A percentile compares a stretch with the other conserved stretches of the same genome.
Conservation (phyloP, 2,329 filamentous ascomycete genomes). For the Atkinsonella texensis region DNA sequence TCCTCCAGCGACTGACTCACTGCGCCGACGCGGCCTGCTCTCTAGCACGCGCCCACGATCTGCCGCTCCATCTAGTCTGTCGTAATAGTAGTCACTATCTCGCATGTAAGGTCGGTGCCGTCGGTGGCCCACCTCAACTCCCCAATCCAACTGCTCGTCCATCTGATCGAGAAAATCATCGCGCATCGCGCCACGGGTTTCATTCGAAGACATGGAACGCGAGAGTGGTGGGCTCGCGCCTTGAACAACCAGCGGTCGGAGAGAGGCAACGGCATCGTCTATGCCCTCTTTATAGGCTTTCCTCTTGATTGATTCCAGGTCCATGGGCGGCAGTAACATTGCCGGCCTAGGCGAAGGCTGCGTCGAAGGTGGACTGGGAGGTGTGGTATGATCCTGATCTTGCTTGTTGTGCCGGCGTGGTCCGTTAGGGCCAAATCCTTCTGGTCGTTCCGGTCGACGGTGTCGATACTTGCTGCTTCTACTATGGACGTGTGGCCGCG, state of each 20-base stretch:
- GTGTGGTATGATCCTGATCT: background rate
- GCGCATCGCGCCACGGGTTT: background rate
- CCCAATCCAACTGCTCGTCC: background rate
- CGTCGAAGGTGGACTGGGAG: background rate
- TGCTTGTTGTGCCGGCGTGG: background rate
- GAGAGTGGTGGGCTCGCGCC: background rate
- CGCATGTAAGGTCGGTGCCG: background rate
- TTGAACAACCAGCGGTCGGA: background rate
- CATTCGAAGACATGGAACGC: background rate
- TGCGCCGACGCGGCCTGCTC: background rate
- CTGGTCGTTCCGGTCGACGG: slow-evolving; percentile 6
- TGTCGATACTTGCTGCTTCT: slow-evolving; percentile 8
- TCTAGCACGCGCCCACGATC: background rate
- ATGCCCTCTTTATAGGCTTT: background rate
- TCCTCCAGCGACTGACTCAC: background rate
- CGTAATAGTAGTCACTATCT: background rate
- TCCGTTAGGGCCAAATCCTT: slow-evolving; percentile 7
- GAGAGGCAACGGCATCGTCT: background rate
- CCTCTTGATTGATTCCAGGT: background rate
- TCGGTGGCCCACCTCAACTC: background rate
- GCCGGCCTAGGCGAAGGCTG: background rate
- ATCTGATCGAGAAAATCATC: background rate
- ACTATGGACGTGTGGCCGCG: slow-evolving; percentile 4
- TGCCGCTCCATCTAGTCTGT: background rate
- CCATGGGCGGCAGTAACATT: background rate